A percentile compares a stretch with the other conserved stretches of the same genome.
phyloP scores from a whole-genome alignment of 306 rosid genomes.

The Canavalia gladiata region DNA sequence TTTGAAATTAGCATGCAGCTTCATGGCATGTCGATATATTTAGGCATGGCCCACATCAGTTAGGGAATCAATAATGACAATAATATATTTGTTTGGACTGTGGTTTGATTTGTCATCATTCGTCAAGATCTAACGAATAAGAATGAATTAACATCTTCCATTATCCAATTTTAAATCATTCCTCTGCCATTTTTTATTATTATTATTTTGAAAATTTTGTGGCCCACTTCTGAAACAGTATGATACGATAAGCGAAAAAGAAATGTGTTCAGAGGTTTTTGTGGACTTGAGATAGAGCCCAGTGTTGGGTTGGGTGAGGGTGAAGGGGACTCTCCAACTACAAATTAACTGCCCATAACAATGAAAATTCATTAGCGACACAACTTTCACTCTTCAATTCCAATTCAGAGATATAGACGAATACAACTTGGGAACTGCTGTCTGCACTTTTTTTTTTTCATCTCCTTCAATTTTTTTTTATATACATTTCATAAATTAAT shows the following conservation, averaged over 20 bases:
- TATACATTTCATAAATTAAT: no score
- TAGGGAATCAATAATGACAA: not conserved
- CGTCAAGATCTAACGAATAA: not conserved
- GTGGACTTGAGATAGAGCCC: not conserved
- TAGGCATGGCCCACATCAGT: not conserved
- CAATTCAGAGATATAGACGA: not conserved
- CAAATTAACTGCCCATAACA: not conserved
- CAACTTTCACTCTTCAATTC: not conserved
- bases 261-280: not conserved
- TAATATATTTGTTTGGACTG: constrained; percentile 16
- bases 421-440: not conserved
- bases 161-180: not conserved
- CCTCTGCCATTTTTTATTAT: not conserved
- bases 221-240: no score
- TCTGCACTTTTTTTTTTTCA: no score
- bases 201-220: not conserved
- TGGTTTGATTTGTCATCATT: constrained; percentile 1
- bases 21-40: not conserved
- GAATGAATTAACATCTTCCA: not conserved
- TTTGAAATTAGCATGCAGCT: constrained; percentile 31
- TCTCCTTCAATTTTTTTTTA: no score
- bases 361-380: not conserved
- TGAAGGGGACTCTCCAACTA: not conserved
- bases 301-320: not conserved
- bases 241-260: not conserved